Evolutionary conservation across 163 green algal species (phyloP).

Genomic region (Scenedesmus sp.): DNA sequence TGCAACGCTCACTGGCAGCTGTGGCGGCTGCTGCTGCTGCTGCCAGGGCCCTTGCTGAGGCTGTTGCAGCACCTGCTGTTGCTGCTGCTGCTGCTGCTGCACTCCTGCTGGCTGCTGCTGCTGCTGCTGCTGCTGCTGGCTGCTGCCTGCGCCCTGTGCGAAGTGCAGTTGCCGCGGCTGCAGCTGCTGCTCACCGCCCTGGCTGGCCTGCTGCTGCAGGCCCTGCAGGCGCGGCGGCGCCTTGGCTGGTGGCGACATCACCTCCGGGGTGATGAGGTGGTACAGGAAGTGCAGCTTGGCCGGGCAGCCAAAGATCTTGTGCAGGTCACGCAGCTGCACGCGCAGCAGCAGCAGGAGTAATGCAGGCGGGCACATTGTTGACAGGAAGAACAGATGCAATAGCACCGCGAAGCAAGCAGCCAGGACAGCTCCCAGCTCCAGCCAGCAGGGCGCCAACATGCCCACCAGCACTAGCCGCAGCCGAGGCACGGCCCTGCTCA

Average conservation of each 20-base stretch:
- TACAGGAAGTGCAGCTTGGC: conserved; percentile 41
- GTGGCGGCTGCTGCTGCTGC: not conserved
- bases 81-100: not conserved
- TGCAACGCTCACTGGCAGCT: too few species aligned
- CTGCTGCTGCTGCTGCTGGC: not conserved
- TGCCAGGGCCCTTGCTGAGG: not conserved
- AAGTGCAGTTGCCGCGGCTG: conserved; percentile 14
- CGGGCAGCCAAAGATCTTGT: conserved; percentile 38
- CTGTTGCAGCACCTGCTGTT: not conserved
- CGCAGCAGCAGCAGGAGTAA: not conserved
- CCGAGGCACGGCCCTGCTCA: not conserved
- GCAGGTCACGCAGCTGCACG: conserved; percentile 3
- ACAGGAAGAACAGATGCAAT: not conserved
- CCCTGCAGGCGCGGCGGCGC: not conserved
- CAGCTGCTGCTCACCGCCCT: conserved; percentile 10
- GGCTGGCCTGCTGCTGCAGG: not conserved
- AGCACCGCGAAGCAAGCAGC: not conserved
- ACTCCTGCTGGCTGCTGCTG: not conserved
- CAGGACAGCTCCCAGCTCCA: not conserved
- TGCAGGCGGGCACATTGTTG: not conserved
- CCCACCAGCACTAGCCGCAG: not conserved
- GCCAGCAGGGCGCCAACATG: not conserved
- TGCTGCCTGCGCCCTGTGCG: not conserved
- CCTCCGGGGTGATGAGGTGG: conserved; percentile 24
- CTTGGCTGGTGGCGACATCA: conserved; percentile 30